Evolutionary conservation across 129 eudicot genomes (phyloP).

Genomic region (Ambrosia artemisiifolia): DNA sequence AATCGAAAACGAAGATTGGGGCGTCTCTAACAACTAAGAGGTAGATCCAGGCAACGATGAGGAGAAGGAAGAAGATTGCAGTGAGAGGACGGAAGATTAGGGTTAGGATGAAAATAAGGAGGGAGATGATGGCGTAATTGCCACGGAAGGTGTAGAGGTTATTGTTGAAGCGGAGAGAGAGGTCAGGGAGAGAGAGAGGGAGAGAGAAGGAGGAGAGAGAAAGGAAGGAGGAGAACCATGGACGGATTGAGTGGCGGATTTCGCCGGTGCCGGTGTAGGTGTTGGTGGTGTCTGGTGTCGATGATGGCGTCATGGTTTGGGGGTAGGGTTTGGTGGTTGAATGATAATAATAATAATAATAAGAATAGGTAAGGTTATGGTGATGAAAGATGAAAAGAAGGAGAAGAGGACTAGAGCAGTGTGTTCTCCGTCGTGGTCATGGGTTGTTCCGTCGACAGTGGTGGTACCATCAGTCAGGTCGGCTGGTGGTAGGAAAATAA

Average conservation of each 20-base stretch:
- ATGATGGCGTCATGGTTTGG: constrained; percentile 29
- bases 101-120: constrained; percentile 47
- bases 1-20: constrained; percentile 40
- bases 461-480: constrained; percentile 7
- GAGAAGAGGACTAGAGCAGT: not conserved
- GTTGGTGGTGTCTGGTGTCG: constrained; percentile 14
- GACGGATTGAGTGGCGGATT: constrained; percentile 55
- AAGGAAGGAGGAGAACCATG: constrained; percentile 59
- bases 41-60: constrained; percentile 46
- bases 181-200: constrained; percentile 56
- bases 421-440: constrained; percentile 32
- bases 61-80: constrained; percentile 41
- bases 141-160: constrained; percentile 60
- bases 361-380: not conserved
- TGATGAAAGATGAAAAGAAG: constrained; percentile 8
- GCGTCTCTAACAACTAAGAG: constrained; percentile 46
- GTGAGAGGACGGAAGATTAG: constrained; percentile 57
- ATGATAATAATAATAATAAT: not conserved
- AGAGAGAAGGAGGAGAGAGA: constrained; percentile 47
- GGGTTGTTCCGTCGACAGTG: constrained; percentile 30
- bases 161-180: constrained; percentile 47
- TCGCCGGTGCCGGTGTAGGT: constrained; percentile 38
- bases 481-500: constrained; percentile 19
- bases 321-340: constrained; percentile 15
- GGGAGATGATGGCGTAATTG: constrained; percentile 51